phyloP scores from a whole-genome alignment of 2,329 filamentous ascomycete species.

The Neocucurbitaria cava region DNA sequence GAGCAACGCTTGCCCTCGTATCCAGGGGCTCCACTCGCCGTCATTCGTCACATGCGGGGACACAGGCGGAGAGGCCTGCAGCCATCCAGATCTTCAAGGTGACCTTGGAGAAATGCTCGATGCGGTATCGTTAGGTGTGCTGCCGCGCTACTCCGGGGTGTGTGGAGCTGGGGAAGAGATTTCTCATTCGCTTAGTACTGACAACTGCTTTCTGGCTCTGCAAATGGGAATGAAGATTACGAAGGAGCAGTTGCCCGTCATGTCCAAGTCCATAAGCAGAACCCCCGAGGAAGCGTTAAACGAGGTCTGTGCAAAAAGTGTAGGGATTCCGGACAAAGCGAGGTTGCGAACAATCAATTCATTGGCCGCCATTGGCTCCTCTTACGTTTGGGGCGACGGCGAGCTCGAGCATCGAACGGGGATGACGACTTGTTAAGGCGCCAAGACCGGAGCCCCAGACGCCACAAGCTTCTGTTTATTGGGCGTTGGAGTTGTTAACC shows the following conservation, averaged over 20 bases:
- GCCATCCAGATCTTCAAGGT: constrained; percentile 20
- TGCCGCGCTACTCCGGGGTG: constrained; percentile 10
- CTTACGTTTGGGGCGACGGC: constrained; percentile 23
- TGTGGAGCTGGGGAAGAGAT: constrained; percentile 13
- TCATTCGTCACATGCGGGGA: constrained; percentile 32
- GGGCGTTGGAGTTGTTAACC: constrained; percentile 13
- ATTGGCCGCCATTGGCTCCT: constrained; percentile 25
- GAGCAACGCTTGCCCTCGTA: constrained; percentile 20
- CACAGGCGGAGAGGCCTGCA: constrained; percentile 1
- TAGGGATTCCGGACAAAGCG: constrained; percentile 29
- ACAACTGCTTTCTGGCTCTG: constrained; percentile 8
- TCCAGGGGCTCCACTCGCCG: constrained; percentile 14
- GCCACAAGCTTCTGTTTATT: constrained; percentile 25
- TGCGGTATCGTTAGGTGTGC: constrained; percentile 14
- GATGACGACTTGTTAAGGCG: constrained; percentile 24
- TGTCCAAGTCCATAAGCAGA: constrained; percentile 7
- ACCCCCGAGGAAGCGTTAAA: constrained; percentile 5
- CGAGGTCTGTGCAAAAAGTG: constrained; percentile 6
- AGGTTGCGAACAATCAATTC: constrained; percentile 2
- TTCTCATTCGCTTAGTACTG: constrained; percentile 6
- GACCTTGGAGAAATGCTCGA: constrained; percentile 20
- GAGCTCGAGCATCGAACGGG: constrained; percentile 15
- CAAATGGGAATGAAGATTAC: constrained; percentile 31
- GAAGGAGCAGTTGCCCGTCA: constrained; percentile 30
- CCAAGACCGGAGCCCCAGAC: constrained; percentile 28